Evolutionary conservation across 768 basidiomycete species (phyloP).

Genomic region (Mrakia frigida): DNA sequence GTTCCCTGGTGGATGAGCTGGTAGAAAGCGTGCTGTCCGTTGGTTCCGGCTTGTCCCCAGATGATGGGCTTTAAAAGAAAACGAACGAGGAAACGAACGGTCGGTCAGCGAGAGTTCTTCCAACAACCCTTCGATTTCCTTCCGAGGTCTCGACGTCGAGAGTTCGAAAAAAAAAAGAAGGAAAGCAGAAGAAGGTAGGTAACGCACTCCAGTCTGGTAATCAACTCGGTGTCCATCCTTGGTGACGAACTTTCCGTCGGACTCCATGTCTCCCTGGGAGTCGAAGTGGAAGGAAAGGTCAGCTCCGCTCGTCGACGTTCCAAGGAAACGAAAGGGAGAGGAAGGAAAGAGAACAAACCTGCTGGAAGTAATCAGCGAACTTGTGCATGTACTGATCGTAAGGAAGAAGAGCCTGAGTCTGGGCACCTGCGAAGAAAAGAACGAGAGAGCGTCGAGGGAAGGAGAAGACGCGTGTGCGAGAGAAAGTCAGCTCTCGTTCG

Average conservation of each 20-base stretch:
- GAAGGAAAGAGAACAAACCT: constrained; percentile 47
- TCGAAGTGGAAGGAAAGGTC: neutral
- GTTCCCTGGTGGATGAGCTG: constrained; percentile 60
- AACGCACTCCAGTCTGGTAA: constrained; percentile 91
- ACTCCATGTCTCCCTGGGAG: constrained; percentile 90
- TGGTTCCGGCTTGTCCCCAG: constrained; percentile 97
- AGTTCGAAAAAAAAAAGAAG: neutral
- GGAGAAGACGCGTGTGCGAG: neutral
- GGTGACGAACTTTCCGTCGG: constrained; percentile 94
- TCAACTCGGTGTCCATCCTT: constrained; percentile 86
- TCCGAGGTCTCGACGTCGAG: neutral
- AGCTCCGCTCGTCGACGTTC: neutral
- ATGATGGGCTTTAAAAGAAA: constrained; percentile 74
- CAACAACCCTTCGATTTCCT: too few relatives aligned
- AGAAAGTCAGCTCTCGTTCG: constrained; percentile 8
- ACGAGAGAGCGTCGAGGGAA: neutral
- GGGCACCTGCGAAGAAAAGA: constrained; percentile 57
- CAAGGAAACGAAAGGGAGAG: neutral
- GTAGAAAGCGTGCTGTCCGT: constrained; percentile 95
- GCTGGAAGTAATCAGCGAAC: constrained; percentile 99
- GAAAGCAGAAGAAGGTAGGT: neutral
- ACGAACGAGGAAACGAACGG: neutral
- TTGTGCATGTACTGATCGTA: constrained; percentile 99
- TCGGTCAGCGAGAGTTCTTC: too few relatives aligned
- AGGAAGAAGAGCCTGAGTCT: constrained; percentile 90